Conservation (phyloP, 305 asterid genomes). For the Striga hermonthica region DNA sequence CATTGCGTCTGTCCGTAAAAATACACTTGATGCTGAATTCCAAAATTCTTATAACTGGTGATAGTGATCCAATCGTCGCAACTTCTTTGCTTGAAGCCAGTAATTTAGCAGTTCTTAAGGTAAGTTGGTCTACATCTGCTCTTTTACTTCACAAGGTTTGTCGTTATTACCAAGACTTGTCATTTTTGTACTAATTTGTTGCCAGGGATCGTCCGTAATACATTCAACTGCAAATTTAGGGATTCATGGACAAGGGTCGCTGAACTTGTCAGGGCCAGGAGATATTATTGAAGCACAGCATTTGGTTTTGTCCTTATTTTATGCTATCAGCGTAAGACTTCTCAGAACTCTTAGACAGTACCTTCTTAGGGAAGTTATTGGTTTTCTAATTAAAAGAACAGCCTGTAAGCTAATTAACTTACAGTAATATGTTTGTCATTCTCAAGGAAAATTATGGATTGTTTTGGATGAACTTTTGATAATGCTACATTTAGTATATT, state of each 20-base stretch:
- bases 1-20: constrained; percentile 90
- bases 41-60: constrained; percentile 69
- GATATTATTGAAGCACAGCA: constrained; percentile 88
- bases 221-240: constrained; percentile 88
- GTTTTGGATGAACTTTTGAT: constrained; percentile 19
- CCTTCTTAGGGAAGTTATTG: constrained; percentile 8
- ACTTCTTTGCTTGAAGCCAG: constrained; percentile 90
- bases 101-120: constrained; percentile 91
- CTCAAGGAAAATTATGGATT: not conserved
- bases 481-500: constrained; percentile 24
- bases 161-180: constrained; percentile 20
- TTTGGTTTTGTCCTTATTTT: constrained; percentile 82
- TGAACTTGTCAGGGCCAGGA: constrained; percentile 88
- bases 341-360: constrained; percentile 24
- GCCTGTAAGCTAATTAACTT: not conserved
- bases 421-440: not conserved
- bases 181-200: constrained; percentile 24
- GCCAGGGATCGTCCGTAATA: constrained; percentile 81
- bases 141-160: constrained; percentile 19
- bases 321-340: constrained; percentile 71
- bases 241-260: constrained; percentile 88
- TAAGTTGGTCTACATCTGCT: constrained; percentile 33
- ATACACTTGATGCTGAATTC: constrained; percentile 89
- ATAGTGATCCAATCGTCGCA: constrained; percentile 64
- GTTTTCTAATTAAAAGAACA: constrained; percentile 25